Evolutionary conservation across 176 grass and related monocot species (phyloP), one percentile per base, ranked within the genome.

Genomic region (Carex kokanica): DNA sequence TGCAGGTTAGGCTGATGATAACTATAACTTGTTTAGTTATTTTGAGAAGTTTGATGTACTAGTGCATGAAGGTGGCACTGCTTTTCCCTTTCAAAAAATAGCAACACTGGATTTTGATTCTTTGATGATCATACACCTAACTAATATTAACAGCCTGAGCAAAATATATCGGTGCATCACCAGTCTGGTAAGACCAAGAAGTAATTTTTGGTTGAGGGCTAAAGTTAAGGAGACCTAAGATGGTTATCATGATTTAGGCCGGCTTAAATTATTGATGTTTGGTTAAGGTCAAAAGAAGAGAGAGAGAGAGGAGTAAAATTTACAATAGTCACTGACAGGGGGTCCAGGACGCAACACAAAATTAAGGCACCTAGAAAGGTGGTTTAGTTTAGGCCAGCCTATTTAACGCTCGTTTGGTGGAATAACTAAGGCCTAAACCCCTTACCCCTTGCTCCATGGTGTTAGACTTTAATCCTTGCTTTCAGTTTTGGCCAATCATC

Each of bases 1-100:
- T 90, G 92, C 95, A 90, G 95, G 95, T 95, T 83, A 60, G 57
- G 20, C 25, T 32, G 25, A 51, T 56, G 51, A 78, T 56, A 29
- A 54, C 15, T 17, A 47, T 47, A 56, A 14, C 15, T 74, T 77
- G 31, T 31, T 77, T 52, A 53, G 23, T 77, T 56, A 55, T 18
- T 31, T 54, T 32, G 21, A 32, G 5, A 55, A 78, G 17, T 55
- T 78, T 2, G 6, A 74, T 49, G 23, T 27, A 78, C 5, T 27
- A 11, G 40, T 20, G n/a, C 64, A 68, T 58, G 18, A 17, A 18
- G 18, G 56, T n/a, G 55, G 4, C 4, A 6, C 45, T 47, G 9
- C 45, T 2, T 58, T 58, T 58, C 56, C 56, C 56, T 58, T 18
- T 18, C 17, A 58, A 58, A 58, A n/a, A 18, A 58, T 7, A 58